Percentiles rank a stretch among this genome's conserved stretches.
phyloP scores from a whole-genome alignment of 1,284 basidiomycete species.

The Ustilago loliicola region DNA sequence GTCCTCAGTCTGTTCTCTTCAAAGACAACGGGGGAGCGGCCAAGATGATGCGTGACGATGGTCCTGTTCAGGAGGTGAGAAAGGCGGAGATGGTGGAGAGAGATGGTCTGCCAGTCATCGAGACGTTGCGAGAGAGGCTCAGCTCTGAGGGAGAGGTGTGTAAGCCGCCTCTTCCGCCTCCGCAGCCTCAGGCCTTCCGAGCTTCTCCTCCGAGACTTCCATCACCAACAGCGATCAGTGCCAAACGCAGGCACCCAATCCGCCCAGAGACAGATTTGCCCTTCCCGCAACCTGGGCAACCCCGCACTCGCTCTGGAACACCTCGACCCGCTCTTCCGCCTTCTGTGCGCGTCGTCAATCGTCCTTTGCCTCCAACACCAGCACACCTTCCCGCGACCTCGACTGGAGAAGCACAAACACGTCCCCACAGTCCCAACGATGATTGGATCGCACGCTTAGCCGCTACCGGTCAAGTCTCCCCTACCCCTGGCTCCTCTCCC shows the following conservation, averaged over 20 bases:
- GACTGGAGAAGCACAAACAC: neutral
- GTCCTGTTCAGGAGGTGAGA: neutral
- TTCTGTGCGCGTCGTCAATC: slow-evolving; percentile 12
- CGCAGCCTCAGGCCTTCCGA: neutral
- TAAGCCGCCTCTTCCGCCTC: slow-evolving; percentile 14
- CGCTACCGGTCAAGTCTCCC: neutral
- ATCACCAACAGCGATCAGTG: neutral
- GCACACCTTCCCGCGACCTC: neutral
- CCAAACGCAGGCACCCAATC: slow-evolving; percentile 15
- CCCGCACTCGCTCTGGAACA: slow-evolving; percentile 4
- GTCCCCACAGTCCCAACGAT: neutral
- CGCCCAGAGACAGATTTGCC: neutral
- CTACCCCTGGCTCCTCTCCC: neutral
- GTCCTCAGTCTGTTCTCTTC: neutral
- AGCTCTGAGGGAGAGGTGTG: neutral
- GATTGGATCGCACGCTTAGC: neutral
- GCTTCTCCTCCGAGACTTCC: neutral
- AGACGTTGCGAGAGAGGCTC: slow-evolving; percentile 21
- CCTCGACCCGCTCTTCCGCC: slow-evolving; percentile 6
- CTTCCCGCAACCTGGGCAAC: neutral
- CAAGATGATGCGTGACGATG: slow-evolving; percentile 1
- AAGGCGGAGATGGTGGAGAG: neutral
- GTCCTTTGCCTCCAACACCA: slow-evolving; percentile 35
- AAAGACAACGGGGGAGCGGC: neutral
- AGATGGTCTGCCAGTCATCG: slow-evolving; percentile 3